These are phyloP conservation scores for Nannochloropsis gaditana DNA, from an alignment of 108 stramenopile species.

Conservation along the genomic window DNA sequence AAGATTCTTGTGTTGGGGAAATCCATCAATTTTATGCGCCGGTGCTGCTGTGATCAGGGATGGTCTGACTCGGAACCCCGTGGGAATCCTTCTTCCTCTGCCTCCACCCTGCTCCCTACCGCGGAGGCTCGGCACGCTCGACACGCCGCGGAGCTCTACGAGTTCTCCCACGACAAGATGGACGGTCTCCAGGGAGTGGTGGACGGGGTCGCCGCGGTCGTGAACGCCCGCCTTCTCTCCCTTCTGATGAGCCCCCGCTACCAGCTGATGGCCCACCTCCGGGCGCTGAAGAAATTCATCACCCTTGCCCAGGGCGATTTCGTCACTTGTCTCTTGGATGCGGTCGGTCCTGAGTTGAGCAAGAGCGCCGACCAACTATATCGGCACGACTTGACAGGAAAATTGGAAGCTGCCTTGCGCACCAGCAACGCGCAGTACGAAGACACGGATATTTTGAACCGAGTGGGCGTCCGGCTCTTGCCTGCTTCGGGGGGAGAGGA, in stretches of 20 bases:
- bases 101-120: not conserved
- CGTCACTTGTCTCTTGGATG: slow-evolving; percentile 74
- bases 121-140: not conserved
- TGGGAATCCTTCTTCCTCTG: not conserved
- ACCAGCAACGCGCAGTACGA: slow-evolving; percentile 73
- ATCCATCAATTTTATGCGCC: slow-evolving; percentile 87
- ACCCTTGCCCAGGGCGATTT: slow-evolving; percentile 95
- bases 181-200: slow-evolving; percentile 58
- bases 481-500: slow-evolving; percentile 58
- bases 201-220: slow-evolving; percentile 51
- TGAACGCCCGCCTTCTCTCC: slow-evolving; percentile 66
- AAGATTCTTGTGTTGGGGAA: slow-evolving; percentile 77
- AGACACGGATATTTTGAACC: slow-evolving; percentile 65
- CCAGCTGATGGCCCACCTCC: slow-evolving; percentile 74
- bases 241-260: slow-evolving; percentile 62
- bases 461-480: slow-evolving; percentile 65
- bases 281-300: slow-evolving; percentile 83
- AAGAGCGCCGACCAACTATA: slow-evolving; percentile 63
- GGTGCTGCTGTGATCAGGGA: slow-evolving; percentile 36
- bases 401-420: slow-evolving; percentile 76
- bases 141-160: not conserved
- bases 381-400: slow-evolving; percentile 63
- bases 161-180: not conserved
- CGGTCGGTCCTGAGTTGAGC: slow-evolving; percentile 31
- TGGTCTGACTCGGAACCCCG: not conserved